These are phyloP conservation scores for Gymnopilus dilepis DNA, from an alignment of 768 basidiomycete genomes.

Conservation along the genomic window DNA sequence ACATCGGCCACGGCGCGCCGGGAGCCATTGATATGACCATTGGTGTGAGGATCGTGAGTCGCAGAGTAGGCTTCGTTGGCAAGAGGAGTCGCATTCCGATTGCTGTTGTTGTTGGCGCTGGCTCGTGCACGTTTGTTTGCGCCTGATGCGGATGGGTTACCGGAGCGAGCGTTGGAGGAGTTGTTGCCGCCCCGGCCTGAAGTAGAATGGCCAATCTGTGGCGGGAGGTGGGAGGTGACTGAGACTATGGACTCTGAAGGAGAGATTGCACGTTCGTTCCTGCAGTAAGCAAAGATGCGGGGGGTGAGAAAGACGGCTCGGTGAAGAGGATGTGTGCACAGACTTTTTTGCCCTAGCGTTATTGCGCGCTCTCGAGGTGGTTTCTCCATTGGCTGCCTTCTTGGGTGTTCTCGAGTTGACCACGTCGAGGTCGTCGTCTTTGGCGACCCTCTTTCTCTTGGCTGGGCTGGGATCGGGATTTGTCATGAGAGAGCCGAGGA, in stretches of 20 bases:
- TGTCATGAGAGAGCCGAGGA: slow-evolving; percentile 54
- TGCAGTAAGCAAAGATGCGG: slow-evolving; percentile 30
- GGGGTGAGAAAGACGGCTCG: slow-evolving; percentile 11
- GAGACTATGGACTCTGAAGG: slow-evolving; percentile 79
- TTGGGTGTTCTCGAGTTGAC: slow-evolving; percentile 58
- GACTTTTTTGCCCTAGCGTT: slow-evolving; percentile 67
- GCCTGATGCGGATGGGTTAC: slow-evolving; percentile 25
- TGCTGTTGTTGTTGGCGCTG: slow-evolving; percentile 41
- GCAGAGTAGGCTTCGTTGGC: slow-evolving; percentile 39
- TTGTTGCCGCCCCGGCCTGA: slow-evolving; percentile 31
- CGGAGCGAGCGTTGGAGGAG: slow-evolving; percentile 30
- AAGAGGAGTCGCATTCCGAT: slow-evolving; percentile 45
- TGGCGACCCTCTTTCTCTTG: slow-evolving; percentile 61
- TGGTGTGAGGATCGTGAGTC: slow-evolving; percentile 26
- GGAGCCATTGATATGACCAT: slow-evolving; percentile 36
- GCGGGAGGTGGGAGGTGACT: slow-evolving; percentile 65
- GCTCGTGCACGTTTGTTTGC: slow-evolving; percentile 52
- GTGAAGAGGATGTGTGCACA: slow-evolving; percentile 27
- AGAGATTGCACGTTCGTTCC: slow-evolving; percentile 68
- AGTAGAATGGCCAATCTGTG: slow-evolving; percentile 38
- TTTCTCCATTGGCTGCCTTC: slow-evolving; percentile 60
- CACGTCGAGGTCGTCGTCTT: slow-evolving; percentile 70
- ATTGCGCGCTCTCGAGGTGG: slow-evolving; percentile 52
- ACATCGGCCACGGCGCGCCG: slow-evolving; percentile 40
- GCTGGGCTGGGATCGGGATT: slow-evolving; percentile 64